Evolutionary conservation across 1,139 yeast genomes (phyloP).

Genomic region (Zygoascus sp.): DNA sequence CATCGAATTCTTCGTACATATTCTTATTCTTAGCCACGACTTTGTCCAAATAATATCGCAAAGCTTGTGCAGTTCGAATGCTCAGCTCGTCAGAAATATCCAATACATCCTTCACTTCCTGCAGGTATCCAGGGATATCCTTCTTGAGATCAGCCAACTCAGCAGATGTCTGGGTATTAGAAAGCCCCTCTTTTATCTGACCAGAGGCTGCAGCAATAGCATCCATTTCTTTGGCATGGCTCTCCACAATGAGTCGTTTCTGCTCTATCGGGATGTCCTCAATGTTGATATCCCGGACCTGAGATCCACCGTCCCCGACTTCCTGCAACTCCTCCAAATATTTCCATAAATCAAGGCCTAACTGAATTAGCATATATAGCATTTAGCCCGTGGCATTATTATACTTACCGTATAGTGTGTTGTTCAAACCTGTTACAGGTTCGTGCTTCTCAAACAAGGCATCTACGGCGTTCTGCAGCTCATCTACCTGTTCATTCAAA

Average conservation of each 20-base stretch:
- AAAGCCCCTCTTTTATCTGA: slow-evolving; percentile 6
- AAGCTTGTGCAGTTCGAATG: slow-evolving; percentile 21
- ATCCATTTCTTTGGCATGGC: slow-evolving; percentile 4
- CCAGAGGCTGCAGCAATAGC: slow-evolving; percentile 8
- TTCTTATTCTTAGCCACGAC: slow-evolving; percentile 17
- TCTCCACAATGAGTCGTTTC: slow-evolving; percentile 4
- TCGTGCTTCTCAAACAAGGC: slow-evolving; percentile 13
- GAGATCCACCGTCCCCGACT: background rate
- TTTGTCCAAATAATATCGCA: slow-evolving; percentile 16
- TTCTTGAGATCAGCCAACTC: slow-evolving; percentile 10
- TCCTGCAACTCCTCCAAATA: slow-evolving; percentile 12
- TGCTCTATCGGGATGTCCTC: slow-evolving; percentile 6
- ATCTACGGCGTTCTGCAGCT: slow-evolving; percentile 16
- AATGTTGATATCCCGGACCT: background rate
- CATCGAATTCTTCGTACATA: slow-evolving; percentile 19
- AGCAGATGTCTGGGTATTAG: slow-evolving; percentile 14
- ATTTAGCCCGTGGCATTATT: background rate
- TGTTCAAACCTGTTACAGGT: slow-evolving; percentile 14
- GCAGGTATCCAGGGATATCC: slow-evolving; percentile 12
- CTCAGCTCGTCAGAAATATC: slow-evolving; percentile 19
- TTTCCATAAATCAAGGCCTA: slow-evolving; percentile 16
- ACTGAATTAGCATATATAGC: background rate
- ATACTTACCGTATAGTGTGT: slow-evolving; percentile 14
- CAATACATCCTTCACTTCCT: slow-evolving; percentile 13
- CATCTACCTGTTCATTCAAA: slow-evolving; percentile 17